Percentiles rank a stretch among this genome's conserved stretches.
phyloP scores from a whole-genome alignment of 306 rosid species.

The Fragaria vesca region DNA sequence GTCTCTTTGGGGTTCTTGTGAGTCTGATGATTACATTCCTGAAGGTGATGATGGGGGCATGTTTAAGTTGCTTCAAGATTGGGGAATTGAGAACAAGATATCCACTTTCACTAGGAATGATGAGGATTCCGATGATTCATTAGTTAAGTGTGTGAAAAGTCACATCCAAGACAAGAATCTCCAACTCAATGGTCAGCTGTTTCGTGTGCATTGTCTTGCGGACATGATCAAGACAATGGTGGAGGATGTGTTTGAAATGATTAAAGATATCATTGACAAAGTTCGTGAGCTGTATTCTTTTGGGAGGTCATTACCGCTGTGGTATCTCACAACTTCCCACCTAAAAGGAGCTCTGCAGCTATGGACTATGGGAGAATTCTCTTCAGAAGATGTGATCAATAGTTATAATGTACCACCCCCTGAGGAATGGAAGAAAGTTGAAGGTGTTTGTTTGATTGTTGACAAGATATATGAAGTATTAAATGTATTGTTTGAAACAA shows the following conservation, averaged over 20 bases:
- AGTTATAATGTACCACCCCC: background rate
- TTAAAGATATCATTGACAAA: background rate
- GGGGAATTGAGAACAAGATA: slow-evolving; percentile 5
- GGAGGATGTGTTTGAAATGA: background rate
- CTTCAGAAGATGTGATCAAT: background rate
- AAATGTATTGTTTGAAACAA: slow-evolving; percentile 8
- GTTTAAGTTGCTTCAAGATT: background rate
- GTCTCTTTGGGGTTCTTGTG: background rate
- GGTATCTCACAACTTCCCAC: background rate
- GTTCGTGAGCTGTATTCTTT: background rate
- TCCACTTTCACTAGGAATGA: slow-evolving; percentile 1
- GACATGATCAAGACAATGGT: background rate
- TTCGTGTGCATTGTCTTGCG: background rate
- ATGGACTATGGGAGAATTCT: slow-evolving; percentile 11
- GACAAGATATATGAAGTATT: slow-evolving; percentile 13
- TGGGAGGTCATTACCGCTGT: background rate
- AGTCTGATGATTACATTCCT: background rate
- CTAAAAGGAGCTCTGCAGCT: background rate
- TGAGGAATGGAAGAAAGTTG: slow-evolving; percentile 18
- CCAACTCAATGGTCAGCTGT: background rate
- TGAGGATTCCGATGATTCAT: background rate
- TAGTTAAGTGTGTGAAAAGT: background rate
- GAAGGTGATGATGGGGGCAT: background rate
- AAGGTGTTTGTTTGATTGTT: background rate
- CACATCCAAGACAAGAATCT: slow-evolving; percentile 4